Conservation (phyloP, 805 yeast species). For the Yamadazyma sp. region DNA sequence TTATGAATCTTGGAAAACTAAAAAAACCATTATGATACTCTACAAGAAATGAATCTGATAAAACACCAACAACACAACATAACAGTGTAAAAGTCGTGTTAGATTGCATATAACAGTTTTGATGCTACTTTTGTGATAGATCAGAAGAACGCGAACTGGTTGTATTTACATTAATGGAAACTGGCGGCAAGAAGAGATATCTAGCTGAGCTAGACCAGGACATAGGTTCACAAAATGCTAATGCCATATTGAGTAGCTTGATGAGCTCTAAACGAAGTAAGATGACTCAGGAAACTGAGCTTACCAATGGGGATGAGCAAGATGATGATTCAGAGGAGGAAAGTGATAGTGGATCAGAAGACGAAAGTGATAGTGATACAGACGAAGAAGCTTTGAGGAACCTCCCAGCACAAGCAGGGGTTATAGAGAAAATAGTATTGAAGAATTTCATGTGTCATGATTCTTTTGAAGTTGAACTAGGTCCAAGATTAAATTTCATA, state of each 20-base stretch:
- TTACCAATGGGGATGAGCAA: neutral
- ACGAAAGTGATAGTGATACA: constrained; percentile 7
- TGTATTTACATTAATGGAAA: too few relatives aligned
- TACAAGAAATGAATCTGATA: too few relatives aligned
- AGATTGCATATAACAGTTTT: too few relatives aligned
- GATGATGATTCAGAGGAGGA: neutral
- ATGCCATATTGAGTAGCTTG: constrained; percentile 1
- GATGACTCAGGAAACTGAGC: constrained; percentile 2
- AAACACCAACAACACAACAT: too few relatives aligned
- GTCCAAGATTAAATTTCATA: constrained; percentile 80
- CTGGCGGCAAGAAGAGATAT: too few relatives aligned
- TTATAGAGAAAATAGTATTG: constrained; percentile 58
- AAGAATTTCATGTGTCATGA: constrained; percentile 90
- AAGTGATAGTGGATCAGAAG: constrained; percentile 7
- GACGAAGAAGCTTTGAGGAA: constrained; percentile 6
- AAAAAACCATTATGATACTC: too few relatives aligned
- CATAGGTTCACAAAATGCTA: neutral
- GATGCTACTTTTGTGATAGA: too few relatives aligned
- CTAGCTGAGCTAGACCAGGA: neutral
- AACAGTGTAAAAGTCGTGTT: too few relatives aligned
- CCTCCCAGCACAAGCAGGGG: constrained; percentile 53
- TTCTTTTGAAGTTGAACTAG: constrained; percentile 68
- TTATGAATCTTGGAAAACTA: too few relatives aligned
- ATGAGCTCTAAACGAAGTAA: neutral
- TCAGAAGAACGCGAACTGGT: too few relatives aligned